A percentile compares a stretch with the other conserved stretches of the same genome.
Evolutionary conservation across 2,329 filamentous ascomycete genomes (phyloP).

Genomic region (Podosphaera fusca): DNA sequence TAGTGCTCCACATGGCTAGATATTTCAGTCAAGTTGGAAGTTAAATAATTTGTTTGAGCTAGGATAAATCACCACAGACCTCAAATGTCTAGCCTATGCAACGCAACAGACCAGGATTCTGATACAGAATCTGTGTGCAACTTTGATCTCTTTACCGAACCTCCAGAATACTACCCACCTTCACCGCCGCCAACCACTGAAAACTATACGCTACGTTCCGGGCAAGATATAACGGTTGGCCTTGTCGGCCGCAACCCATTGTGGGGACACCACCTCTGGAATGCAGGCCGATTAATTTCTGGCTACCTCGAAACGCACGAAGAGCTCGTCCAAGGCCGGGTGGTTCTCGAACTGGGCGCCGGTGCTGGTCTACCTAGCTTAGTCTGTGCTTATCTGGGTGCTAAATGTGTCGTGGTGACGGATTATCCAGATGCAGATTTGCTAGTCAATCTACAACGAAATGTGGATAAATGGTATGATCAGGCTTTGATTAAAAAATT

Average conservation of each 20-base stretch:
- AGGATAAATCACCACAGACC: not conserved
- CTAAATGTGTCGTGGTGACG: constrained; percentile 50
- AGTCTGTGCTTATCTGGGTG: constrained; percentile 50
- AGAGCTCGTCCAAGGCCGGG: constrained; percentile 37
- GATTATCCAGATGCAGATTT: constrained; percentile 75
- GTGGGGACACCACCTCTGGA: constrained; percentile 84
- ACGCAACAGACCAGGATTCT: constrained; percentile 4
- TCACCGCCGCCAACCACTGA: constrained; percentile 54
- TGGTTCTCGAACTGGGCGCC: constrained; percentile 74
- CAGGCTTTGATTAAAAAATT: constrained; percentile 19
- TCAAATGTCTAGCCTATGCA: not conserved
- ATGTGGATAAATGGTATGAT: constrained; percentile 31
- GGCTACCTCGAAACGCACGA: constrained; percentile 52
- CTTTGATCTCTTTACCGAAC: constrained; percentile 50
- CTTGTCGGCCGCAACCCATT: constrained; percentile 73
- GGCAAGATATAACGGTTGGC: constrained; percentile 31
- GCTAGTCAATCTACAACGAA: constrained; percentile 56
- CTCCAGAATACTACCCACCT: constrained; percentile 56
- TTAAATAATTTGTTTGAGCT: too few relatives aligned
- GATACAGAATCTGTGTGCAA: constrained; percentile 5
- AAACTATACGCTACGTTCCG: constrained; percentile 44
- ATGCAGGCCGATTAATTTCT: constrained; percentile 58
- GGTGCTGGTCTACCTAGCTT: constrained; percentile 69
- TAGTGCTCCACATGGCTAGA: too few relatives aligned
- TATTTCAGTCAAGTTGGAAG: too few relatives aligned